Evolutionary conservation across 129 eudicot genomes (phyloP), one percentile per base, ranked within the genome.

Genomic region (Erigeron canadensis): DNA sequence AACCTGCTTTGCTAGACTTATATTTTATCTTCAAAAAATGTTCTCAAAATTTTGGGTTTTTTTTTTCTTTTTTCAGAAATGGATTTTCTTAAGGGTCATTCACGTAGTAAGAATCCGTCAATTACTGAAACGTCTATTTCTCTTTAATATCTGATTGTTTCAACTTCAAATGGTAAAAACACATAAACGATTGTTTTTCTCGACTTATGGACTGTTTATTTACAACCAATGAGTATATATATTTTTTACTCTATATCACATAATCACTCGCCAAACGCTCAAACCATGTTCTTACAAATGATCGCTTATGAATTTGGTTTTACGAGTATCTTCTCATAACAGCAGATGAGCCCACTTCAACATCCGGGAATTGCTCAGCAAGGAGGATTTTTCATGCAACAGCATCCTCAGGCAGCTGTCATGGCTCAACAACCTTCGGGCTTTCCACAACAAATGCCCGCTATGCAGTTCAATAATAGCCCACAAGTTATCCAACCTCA

Each of bases 381-480:
- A 81, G 98, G 96, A 70, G 98, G 93, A 51, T 88, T 81, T 72
- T 88, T 83, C 66, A 86, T 86, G 89, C 94, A 82, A 74, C 91
- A 78, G 71, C 90, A 79, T 50, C 96, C 78, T 21, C 88, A 88
- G 38, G 78, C 66, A 15, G 83, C 82, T 59, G 85, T 90, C 37
- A 80, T 81, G 88, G 84, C 82, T 54, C 97, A 90, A 65, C 89
- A 84, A 65, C 85, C 81, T 9, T 84, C 90, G n/a, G 63, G 80
- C 17, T 87, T 84, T 65, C 71, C 92, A 13, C 93, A 71, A 53
- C 85, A 79, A 74, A 72, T 84, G 79, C 88, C 90, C 34, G 60
- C 72, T 51, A 77, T 84, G 73, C 89, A 79, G 67, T 83, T 84
- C 63, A 77, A 72, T 51, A 77, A 72, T 57, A 81, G 64, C 79